Conservation (phyloP, 2,329 filamentous ascomycete species). For the Canariomyces notabilis region DNA sequence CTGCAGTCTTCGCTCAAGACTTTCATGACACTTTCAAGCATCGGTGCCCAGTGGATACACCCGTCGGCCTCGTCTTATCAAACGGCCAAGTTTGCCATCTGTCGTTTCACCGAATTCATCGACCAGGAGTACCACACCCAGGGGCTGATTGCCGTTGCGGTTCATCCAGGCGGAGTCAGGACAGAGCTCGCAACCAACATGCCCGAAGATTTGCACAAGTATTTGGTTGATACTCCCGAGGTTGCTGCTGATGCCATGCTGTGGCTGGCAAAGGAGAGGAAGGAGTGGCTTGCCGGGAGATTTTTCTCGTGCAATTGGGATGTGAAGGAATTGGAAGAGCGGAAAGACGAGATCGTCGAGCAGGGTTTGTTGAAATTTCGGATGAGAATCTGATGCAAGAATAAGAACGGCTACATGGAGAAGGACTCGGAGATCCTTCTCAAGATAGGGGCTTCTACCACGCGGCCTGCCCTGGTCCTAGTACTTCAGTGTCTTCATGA, state of each 20-base stretch:
- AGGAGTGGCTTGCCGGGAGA: conserved; percentile 41
- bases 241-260: too few relatives aligned
- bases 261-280: conserved; percentile 36
- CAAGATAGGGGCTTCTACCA: too few relatives aligned
- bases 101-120: conserved; percentile 41
- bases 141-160: conserved; percentile 37
- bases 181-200: too few relatives aligned
- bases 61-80: conserved; percentile 41
- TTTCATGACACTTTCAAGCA: conserved; percentile 38
- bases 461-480: too few relatives aligned
- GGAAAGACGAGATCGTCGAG: conserved; percentile 39
- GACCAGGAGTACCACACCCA: conserved; percentile 38
- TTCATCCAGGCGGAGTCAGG: too few relatives aligned
- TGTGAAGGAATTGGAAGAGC: conserved; percentile 39
- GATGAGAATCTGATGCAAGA: conserved; percentile 7
- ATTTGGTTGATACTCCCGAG: too few relatives aligned
- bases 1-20: conserved; percentile 34
- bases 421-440: too few relatives aligned
- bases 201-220: too few relatives aligned
- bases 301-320: conserved; percentile 44
- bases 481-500: too few relatives aligned
- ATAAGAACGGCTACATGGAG: too few relatives aligned
- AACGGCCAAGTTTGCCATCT: conserved; percentile 39
- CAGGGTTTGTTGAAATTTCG: conserved; percentile 17
- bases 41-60: conserved; percentile 32